Base-by-base conservation (phyloP, 75 land plant species). In the Ceratopteris richardii region DNA sequence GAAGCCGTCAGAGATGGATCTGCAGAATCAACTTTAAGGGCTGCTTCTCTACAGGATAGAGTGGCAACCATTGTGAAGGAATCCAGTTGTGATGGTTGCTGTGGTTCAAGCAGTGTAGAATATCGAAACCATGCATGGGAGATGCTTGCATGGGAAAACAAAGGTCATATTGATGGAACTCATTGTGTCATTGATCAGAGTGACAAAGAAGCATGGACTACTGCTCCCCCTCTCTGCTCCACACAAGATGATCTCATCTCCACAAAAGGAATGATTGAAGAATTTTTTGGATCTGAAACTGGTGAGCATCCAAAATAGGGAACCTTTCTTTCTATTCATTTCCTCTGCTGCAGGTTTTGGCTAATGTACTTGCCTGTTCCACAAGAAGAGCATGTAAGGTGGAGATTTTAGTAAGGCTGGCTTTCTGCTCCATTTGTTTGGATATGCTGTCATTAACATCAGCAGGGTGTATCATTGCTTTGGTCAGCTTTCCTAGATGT, bases 241-340 rank as follows among this genome's bases (percentile, higher is more conserved):
- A 70, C 52, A 58, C 60, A 70, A 29, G 52, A 65, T 25, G 80
- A 82, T n/a, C 69, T 83, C 41, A 61, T 83, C 30, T 74, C 86
- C 22, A 83, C 83, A 3, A 70, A 70, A 20, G 78, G 80, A 55
- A 66, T 80, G 76, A 80, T 86, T 23, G 68, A 76, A 52, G 90
- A 86, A 56, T 61, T 86, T 21, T 78, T 86, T 72, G 81, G 90
- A 17, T 82, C 62, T 41, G 81, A 37, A 27, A 23, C 51, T 12
- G 40, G 63, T 57, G 66, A 66, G 1, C 62, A 37, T 3, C 17
- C 18, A 17, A 46, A 46, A 46, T 33, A 33, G 37, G 37, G 37
- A 33, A 33, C n/a, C n/a, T n/a, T n/a, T n/a, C n/a, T n/a, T n/a
- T n/a, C n/a, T n/a, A n/a, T n/a, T n/a, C n/a, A n/a, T n/a, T n/a